Conservation (phyloP, 2,329 filamentous ascomycete species). For the Ascochyta clinopodiicola region DNA sequence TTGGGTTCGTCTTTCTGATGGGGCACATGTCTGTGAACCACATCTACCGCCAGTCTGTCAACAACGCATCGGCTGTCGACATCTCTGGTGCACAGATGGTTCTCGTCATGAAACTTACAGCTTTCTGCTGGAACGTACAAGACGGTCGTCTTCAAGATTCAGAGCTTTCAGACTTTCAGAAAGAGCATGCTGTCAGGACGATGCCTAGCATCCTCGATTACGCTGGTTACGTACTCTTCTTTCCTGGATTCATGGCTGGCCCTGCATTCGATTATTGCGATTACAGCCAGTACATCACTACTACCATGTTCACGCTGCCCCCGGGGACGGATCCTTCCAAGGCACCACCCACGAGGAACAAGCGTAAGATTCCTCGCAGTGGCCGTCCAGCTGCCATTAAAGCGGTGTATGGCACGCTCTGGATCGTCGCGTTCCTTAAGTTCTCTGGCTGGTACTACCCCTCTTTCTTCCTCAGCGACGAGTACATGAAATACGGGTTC, state of each 20-base stretch:
- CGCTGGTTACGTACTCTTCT: constrained; percentile 90
- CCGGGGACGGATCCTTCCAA: constrained; percentile 82
- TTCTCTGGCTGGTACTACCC: constrained; percentile 72
- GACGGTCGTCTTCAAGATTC: constrained; percentile 82
- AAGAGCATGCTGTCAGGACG: constrained; percentile 75
- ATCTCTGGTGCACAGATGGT: constrained; percentile 98
- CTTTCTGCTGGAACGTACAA: constrained; percentile 98
- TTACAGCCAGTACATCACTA: constrained; percentile 91
- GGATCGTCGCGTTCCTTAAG: constrained; percentile 80
- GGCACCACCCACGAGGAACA: constrained; percentile 84
- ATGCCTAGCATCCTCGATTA: constrained; percentile 83
- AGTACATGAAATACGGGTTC: constrained; percentile 72
- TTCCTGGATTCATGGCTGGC: constrained; percentile 86
- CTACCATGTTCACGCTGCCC: constrained; percentile 90
- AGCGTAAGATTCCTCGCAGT: constrained; percentile 90
- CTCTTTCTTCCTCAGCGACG: constrained; percentile 67
- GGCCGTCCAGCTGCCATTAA: constrained; percentile 84
- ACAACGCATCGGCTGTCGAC: constrained; percentile 73
- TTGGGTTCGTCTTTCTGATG: constrained; percentile 94
- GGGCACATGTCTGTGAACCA: constrained; percentile 92
- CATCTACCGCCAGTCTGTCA: constrained; percentile 76
- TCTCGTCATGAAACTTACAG: constrained; percentile 93
- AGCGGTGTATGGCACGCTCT: constrained; percentile 72
- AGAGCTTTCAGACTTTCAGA: constrained; percentile 86
- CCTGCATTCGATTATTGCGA: constrained; percentile 95